These are phyloP conservation scores for Tylopilus balloui DNA, from an alignment of 768 basidiomycete species.

Conservation along the genomic window DNA sequence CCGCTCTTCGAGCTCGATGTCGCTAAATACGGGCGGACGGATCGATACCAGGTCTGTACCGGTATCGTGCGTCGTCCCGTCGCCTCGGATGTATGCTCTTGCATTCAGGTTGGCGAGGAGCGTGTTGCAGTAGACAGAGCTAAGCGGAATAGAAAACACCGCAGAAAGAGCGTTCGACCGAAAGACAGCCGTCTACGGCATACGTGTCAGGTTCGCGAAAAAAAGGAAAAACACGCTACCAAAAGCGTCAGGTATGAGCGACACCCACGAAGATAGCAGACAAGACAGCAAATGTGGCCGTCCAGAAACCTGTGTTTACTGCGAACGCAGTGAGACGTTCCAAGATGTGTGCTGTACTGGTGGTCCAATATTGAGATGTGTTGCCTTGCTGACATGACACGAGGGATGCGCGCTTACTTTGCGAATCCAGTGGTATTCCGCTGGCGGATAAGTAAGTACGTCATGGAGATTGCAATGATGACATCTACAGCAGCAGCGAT, in stretches of 20 bases:
- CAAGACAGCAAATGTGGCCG: slow-evolving; percentile 38
- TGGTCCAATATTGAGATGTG: not conserved
- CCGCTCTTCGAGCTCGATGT: not conserved
- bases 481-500: slow-evolving; percentile 1
- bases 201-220: not conserved
- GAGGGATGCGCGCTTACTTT: not conserved
- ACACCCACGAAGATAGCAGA: slow-evolving; percentile 3
- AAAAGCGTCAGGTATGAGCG: not conserved
- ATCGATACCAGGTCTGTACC: not conserved
- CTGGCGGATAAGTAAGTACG: not conserved
- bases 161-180: not conserved
- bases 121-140: slow-evolving; percentile 10
- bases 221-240: too few species aligned
- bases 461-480: slow-evolving; percentile 4
- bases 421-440: not conserved
- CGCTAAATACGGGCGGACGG: not conserved
- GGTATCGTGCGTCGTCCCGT: not conserved
- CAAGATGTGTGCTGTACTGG: not conserved
- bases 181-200: not conserved
- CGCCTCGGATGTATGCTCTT: slow-evolving; percentile 3
- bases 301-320: slow-evolving; percentile 45
- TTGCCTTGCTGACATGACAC: too few species aligned
- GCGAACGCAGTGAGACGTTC: slow-evolving; percentile 8
- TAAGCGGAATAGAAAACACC: slow-evolving; percentile 1
- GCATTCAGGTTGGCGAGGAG: slow-evolving; percentile 15